Percentiles rank a stretch among this genome's conserved stretches.
Evolutionary conservation across 1,284 basidiomycete species (phyloP).

Genomic region (Rhodofomes roseus): DNA sequence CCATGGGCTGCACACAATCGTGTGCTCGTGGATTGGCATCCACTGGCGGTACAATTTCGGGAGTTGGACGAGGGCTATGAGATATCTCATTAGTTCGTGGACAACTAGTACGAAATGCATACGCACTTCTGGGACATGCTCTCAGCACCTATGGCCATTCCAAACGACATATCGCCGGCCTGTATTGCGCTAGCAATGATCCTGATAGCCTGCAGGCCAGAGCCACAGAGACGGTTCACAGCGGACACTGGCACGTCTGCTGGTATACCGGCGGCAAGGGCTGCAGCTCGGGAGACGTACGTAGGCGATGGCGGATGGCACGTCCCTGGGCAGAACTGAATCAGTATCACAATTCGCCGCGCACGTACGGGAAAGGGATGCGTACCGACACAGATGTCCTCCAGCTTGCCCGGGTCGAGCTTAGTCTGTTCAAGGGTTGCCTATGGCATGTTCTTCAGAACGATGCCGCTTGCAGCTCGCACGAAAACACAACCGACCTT

Average conservation of each 20-base stretch:
- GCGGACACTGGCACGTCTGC: constrained; percentile 65
- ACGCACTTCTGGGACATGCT: constrained; percentile 81
- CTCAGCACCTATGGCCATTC: constrained; percentile 79
- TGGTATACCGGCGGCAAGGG: constrained; percentile 80
- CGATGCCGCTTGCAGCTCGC: neutral
- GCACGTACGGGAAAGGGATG: neutral
- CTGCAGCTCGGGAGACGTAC: constrained; percentile 76
- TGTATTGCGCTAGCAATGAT: constrained; percentile 78
- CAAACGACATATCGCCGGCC: constrained; percentile 65
- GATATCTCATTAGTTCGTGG: neutral
- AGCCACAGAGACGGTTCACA: constrained; percentile 83
- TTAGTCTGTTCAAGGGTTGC: constrained; percentile 44
- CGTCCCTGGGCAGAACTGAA: constrained; percentile 44
- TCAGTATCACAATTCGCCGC: neutral
- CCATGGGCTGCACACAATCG: constrained; percentile 88
- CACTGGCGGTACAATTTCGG: constrained; percentile 61
- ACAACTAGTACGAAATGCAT: neutral
- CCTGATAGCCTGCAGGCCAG: constrained; percentile 83
- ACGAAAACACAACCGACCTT: constrained; percentile 38
- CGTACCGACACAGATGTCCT: constrained; percentile 80
- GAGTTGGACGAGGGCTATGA: constrained; percentile 71
- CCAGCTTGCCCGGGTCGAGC: constrained; percentile 58
- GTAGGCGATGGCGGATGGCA: constrained; percentile 83
- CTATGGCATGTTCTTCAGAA: constrained; percentile 23
- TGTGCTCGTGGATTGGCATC: constrained; percentile 51